Evolutionary conservation across 2,329 filamentous ascomycete genomes (phyloP).

Genomic region (Chrysoporthe puriensis): DNA sequence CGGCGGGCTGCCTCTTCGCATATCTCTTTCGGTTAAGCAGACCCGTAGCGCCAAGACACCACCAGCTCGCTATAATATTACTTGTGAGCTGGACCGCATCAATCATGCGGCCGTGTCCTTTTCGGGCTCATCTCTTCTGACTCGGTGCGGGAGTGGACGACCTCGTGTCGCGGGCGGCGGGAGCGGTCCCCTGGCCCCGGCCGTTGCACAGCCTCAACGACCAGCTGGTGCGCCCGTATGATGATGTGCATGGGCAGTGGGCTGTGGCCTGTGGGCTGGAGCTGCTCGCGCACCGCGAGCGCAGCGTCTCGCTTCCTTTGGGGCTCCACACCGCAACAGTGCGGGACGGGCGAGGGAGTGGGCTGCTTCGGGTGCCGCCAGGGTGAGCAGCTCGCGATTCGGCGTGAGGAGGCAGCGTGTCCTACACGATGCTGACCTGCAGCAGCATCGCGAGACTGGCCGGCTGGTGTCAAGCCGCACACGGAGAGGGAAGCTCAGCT

Average conservation of each 20-base stretch:
- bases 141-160: slow-evolving; percentile 1
- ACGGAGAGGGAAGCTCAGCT: neutral
- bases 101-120: neutral
- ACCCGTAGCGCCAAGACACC: slow-evolving; percentile 4
- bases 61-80: slow-evolving; percentile 6
- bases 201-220: slow-evolving; percentile 27
- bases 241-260: slow-evolving; percentile 8
- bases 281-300: slow-evolving; percentile 2
- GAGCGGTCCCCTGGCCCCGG: neutral
- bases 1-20: neutral
- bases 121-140: slow-evolving; percentile 1
- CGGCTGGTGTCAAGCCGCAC: neutral
- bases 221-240: slow-evolving; percentile 17
- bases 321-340: slow-evolving; percentile 6
- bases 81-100: neutral
- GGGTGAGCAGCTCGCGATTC: slow-evolving; percentile 15
- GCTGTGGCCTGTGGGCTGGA: neutral
- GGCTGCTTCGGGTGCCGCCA: neutral
- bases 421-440: neutral
- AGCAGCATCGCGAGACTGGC: neutral
- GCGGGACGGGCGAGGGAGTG: neutral
- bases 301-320: slow-evolving; percentile 17
- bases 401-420: slow-evolving; percentile 8
- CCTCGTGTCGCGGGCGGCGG: slow-evolving; percentile 14
- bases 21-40: slow-evolving; percentile 1